These are phyloP conservation scores for Candida pini DNA, from an alignment of 805 yeast genomes.

Conservation along the genomic window DNA sequence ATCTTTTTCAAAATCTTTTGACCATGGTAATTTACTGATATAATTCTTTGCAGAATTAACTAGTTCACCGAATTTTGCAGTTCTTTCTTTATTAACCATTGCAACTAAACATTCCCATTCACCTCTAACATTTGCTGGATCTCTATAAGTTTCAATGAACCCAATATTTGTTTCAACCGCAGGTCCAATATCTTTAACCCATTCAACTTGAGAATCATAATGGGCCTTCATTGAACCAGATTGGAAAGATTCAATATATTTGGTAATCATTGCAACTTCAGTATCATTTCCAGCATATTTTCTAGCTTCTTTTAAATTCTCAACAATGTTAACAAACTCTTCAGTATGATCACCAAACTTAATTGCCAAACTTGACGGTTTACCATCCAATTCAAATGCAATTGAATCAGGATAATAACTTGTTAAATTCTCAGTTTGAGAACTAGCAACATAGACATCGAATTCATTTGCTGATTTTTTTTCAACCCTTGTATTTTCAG, in stretches of 20 bases:
- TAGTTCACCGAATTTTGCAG: constrained; percentile 68
- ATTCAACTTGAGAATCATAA: constrained; percentile 72
- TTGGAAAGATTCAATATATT: constrained; percentile 63
- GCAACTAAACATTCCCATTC: constrained; percentile 94
- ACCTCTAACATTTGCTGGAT: constrained; percentile 86
- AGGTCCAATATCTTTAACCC: constrained; percentile 88
- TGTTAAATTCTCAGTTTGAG: constrained; percentile 42
- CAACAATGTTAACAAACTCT: constrained; percentile 58
- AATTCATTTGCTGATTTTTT: constrained; percentile 46
- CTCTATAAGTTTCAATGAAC: constrained; percentile 88
- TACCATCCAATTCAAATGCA: constrained; percentile 35
- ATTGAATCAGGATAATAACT: constrained; percentile 51
- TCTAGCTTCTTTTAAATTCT: constrained; percentile 50
- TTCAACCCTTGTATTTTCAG: constrained; percentile 73
- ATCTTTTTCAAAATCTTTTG: constrained; percentile 68
- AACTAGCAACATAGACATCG: constrained; percentile 65
- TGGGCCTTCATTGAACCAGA: constrained; percentile 85
- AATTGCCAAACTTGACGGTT: constrained; percentile 39
- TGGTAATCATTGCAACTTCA: constrained; percentile 58
- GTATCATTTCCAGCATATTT: constrained; percentile 67
- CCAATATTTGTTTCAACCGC: constrained; percentile 77
- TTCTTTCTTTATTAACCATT: constrained; percentile 82
- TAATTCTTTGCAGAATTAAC: constrained; percentile 63
- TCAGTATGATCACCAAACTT: constrained; percentile 72
- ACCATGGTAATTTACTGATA: constrained; percentile 75